Evolutionary conservation across 2,329 filamentous ascomycete genomes (phyloP), one percentile per base, ranked within the genome.

Genomic region (Aspergillus calidoustus): DNA sequence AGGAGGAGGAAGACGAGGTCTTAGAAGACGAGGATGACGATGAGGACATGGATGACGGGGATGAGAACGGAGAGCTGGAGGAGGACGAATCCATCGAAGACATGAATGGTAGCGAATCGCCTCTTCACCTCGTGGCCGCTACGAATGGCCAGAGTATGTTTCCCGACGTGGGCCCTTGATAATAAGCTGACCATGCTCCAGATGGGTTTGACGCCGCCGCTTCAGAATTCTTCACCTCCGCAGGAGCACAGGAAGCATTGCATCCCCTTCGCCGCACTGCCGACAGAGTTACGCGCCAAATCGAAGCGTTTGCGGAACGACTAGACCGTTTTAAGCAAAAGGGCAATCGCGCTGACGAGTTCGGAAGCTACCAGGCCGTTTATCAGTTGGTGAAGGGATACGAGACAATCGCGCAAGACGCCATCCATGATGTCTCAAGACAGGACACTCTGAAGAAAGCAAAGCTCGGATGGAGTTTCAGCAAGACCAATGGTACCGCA

Each of bases 261-360:
- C 83, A 86, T 67, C 86, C 86, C 19, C 78, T 90, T 66, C 86
- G 86, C 73, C 83, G 85, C 66, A 87, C 88, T 68, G 87, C 87
- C 63, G 86, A 91, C 67, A 84, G 86, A 48, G 87, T 91, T 34
- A 90, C 91, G 54, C 87, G 89, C 64, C 92, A 97, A 77, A 91
- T 96, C 62, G 92, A 97, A 78, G 85, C 87, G 49, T 97, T 97
- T 73, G 93, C 93, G 43, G 89, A 91, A 72, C 86, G 87, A 55
- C 84, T 97, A 23, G 93, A 97, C 78, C 85, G 87, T 58, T 94
- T 93, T 76, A 84, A 81, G 78, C 88, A 71, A 68, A 83, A 75
- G 69, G 81, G 70, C 71, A 80, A 67, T 77, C 82, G 66, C 72
- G 80, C 63, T 65, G 78, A 66, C 53, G 74, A 83, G 31, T 86